Base-by-base conservation (phyloP, 345 rosid species). In the Eutrema yunnanense region DNA sequence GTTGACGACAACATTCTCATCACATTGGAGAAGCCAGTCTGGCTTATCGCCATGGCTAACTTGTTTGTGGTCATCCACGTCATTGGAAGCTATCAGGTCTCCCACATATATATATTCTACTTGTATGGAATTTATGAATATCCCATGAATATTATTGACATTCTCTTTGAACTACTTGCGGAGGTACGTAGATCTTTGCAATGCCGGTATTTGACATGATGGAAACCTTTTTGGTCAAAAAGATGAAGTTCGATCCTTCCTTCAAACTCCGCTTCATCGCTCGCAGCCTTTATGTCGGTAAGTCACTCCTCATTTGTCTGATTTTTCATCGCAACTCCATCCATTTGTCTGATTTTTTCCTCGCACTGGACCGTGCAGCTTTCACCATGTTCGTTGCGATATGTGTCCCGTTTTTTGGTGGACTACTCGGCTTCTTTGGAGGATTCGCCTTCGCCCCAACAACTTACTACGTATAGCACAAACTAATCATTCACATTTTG, bases 151-250 rank as follows among this genome's bases (percentile, higher is more conserved):
- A 30, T 49, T 50, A 30, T 49, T 30, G 46, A 74, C 37, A 4
- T 32, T 33, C 19, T 48, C 10, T 62, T 2, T 30, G 6, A 62
- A 44, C 29, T 44, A 9, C 8, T 32, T 8, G 60, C 16, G 62
- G 29, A 4, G 12, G 1, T 22, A 22, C 26, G 26, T 79, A 89
- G 96, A 51, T 91, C 7, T 91, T 75, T 64, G 92, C 95, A 8
- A 94, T 94, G 85, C 95, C 95, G 0, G 96, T 94, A 19, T 94
- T 94, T 30, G 97, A 94, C 81, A 86, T 88, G 97, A 7, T 89
- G 0, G 96, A 94, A 75, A 85, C 90, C 50, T 9, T 83, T 3
- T 65, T 94, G 71, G 92, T 91, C 22, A 89, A 77, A 78, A 47
- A 77, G 74, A 4, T 84, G 83, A 27, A 61, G 1, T 88, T 89